A percentile compares a stretch with the other conserved stretches of the same genome.
Conservation (phyloP, 2,329 filamentous ascomycete genomes). For the Teratosphaeria epicoccoides region DNA sequence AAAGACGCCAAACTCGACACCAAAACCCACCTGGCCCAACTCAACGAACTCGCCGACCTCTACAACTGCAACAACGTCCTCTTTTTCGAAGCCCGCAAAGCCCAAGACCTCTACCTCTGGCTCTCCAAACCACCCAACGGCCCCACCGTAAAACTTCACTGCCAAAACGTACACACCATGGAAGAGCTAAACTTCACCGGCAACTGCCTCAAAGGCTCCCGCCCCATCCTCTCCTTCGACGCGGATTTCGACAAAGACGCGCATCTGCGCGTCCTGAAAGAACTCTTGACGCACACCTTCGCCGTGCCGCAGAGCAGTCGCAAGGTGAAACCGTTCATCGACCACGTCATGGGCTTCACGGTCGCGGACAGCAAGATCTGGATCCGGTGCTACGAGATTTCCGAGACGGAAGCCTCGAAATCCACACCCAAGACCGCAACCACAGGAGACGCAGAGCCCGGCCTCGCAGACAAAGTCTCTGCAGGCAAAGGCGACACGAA, state of each 20-base stretch:
- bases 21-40: constrained; percentile 72
- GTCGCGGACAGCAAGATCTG: constrained; percentile 89
- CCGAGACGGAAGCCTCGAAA: constrained; percentile 61
- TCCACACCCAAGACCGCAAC: constrained; percentile 29
- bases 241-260: constrained; percentile 60
- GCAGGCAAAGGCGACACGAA: constrained; percentile 52
- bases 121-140: constrained; percentile 83
- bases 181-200: constrained; percentile 93
- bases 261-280: constrained; percentile 73
- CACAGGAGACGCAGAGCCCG: constrained; percentile 28
- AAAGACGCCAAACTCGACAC: constrained; percentile 97
- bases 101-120: constrained; percentile 90
- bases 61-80: constrained; percentile 93
- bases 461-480: constrained; percentile 29
- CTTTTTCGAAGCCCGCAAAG: constrained; percentile 92
- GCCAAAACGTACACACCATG: constrained; percentile 79
- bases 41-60: constrained; percentile 66
- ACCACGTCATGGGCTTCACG: constrained; percentile 89
- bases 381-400: constrained; percentile 90
- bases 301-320: constrained; percentile 80
- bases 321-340: constrained; percentile 90
- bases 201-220: constrained; percentile 88
- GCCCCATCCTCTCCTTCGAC: constrained; percentile 88
- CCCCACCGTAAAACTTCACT: constrained; percentile 63
- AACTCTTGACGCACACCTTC: constrained; percentile 82